Evolutionary conservation across 208 protist genomes (phyloP).

Genomic region (Acanthamoeba polyphaga): DNA sequence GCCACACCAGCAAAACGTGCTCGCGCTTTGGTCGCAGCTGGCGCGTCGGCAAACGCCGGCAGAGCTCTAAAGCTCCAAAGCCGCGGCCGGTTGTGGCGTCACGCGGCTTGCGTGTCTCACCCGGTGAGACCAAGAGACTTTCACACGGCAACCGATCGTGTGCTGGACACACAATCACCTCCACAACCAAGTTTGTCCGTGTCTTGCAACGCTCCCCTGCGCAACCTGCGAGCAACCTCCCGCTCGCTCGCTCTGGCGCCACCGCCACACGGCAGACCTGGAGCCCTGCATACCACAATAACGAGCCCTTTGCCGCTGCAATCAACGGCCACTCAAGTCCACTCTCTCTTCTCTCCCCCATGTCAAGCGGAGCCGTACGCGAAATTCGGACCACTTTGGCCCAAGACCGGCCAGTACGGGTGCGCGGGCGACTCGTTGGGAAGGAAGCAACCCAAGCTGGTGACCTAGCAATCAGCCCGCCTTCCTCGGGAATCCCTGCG

Average conservation of each 20-base stretch:
- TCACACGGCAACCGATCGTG: not conserved
- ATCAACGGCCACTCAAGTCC: too few species aligned
- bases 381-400: conserved; percentile 29
- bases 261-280: not conserved
- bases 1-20: not conserved
- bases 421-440: not conserved
- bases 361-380: not conserved
- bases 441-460: not conserved
- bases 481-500: conserved; percentile 53
- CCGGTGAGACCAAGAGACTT: not conserved
- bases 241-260: not conserved
- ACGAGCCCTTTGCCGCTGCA: too few species aligned
- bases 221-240: not conserved
- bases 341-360: too few species aligned
- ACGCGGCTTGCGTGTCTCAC: not conserved
- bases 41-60: not conserved
- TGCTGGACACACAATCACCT: not conserved
- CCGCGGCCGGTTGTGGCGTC: not conserved
- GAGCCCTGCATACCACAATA: too few species aligned
- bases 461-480: conserved; percentile 49
- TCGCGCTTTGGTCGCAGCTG: conserved; percentile 43
- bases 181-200: too few species aligned
- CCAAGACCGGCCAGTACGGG: not conserved
- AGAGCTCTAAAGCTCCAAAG: not conserved
- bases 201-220: too few species aligned